These are phyloP conservation scores for Pisolithus sp. DNA, from an alignment of 768 basidiomycete genomes.

Conservation along the genomic window DNA sequence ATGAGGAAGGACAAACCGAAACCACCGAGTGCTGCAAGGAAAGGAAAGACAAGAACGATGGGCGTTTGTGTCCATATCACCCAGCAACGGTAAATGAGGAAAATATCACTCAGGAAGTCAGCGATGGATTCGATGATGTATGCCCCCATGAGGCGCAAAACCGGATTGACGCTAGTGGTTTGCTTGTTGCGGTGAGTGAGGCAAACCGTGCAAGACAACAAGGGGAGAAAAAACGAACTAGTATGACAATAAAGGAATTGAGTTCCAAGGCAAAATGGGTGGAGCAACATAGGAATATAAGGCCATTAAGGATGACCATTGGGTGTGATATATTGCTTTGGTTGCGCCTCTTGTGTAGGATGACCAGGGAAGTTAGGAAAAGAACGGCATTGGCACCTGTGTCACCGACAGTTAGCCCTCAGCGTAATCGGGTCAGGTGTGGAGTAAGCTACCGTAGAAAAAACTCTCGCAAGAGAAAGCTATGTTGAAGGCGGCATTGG, in stretches of 20 bases:
- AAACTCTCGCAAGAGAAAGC: constrained; percentile 32
- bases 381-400: constrained; percentile 20
- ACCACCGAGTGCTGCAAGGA: constrained; percentile 27
- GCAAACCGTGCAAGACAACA: not conserved
- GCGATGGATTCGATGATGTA: constrained; percentile 32
- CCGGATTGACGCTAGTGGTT: constrained; percentile 16
- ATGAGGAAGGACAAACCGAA: constrained; percentile 24
- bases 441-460: constrained; percentile 26
- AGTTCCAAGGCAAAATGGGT: constrained; percentile 30
- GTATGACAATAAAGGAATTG: constrained; percentile 24
- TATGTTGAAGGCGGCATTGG: constrained; percentile 28
- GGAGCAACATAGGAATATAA: constrained; percentile 30
- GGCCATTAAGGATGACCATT: constrained; percentile 21
- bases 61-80: constrained; percentile 30
- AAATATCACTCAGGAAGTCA: constrained; percentile 31
- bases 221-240: constrained; percentile 20
- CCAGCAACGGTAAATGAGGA: constrained; percentile 39
- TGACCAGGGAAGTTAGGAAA: constrained; percentile 23
- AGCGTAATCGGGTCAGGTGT: not conserved
- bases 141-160: constrained; percentile 24
- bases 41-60: constrained; percentile 28
- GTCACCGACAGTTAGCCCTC: not conserved
- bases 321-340: constrained; percentile 13
- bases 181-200: constrained; percentile 11
- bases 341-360: constrained; percentile 13